A percentile compares a stretch with the other conserved stretches of the same genome.
Evolutionary conservation across 2,329 filamentous ascomycete genomes (phyloP).

Genomic region (Monilinia vaccinii-corymbosi): DNA sequence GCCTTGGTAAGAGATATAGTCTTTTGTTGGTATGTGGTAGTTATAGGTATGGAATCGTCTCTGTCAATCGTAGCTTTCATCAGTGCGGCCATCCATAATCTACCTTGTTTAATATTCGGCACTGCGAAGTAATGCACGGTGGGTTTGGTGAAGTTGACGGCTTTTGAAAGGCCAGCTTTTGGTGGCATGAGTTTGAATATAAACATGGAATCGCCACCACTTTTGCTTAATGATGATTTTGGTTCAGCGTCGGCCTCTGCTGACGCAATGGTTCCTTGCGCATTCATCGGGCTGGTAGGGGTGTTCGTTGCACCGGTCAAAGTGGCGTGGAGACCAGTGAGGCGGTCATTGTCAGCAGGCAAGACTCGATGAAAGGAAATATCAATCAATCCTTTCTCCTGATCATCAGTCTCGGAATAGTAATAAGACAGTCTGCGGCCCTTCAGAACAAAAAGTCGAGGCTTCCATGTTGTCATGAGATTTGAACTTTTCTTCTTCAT

Average conservation of each 20-base stretch:
- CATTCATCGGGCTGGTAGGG: constrained; percentile 45
- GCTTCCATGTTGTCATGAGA: constrained; percentile 96
- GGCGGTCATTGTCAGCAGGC: constrained; percentile 80
- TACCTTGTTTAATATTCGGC: constrained; percentile 77
- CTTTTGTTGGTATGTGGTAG: constrained; percentile 92
- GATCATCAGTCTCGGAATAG: constrained; percentile 83
- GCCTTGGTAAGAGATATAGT: constrained; percentile 91
- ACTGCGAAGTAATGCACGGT: constrained; percentile 97
- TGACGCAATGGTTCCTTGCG: constrained; percentile 38
- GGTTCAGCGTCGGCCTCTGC: constrained; percentile 35
- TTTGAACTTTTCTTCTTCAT: constrained; percentile 99
- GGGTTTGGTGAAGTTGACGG: constrained; percentile 95
- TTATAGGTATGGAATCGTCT: constrained; percentile 69
- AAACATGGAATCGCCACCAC: constrained; percentile 63
- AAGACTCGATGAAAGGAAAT: constrained; percentile 97
- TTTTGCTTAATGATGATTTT: constrained; percentile 28
- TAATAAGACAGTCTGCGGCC: constrained; percentile 90
- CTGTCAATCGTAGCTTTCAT: constrained; percentile 99
- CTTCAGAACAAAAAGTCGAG: constrained; percentile 87
- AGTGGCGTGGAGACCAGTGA: constrained; percentile 85
- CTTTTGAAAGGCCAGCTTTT: constrained; percentile 74
- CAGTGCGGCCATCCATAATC: constrained; percentile 94
- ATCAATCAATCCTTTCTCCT: constrained; percentile 93
- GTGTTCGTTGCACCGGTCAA: constrained; percentile 73
- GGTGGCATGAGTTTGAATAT: constrained; percentile 98